phyloP scores from a whole-genome alignment of 352 stramenopile genomes.

The Phytophthora parvispora region DNA sequence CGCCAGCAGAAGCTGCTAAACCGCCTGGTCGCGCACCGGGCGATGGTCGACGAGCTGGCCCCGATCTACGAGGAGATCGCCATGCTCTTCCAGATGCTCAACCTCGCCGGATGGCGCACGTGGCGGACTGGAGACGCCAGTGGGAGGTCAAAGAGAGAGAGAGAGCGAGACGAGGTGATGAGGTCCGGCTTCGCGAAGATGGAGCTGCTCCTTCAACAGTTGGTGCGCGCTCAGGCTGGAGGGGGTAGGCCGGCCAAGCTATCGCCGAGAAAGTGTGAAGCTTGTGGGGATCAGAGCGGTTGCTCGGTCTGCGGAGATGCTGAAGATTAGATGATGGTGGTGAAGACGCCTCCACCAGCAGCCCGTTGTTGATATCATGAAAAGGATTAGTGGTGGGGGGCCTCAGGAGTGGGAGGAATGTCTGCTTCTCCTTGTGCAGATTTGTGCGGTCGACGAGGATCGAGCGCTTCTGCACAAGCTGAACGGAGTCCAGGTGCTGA shows the following conservation, averaged over 20 bases:
- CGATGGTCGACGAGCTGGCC: conserved; percentile 28
- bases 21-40: conserved; percentile 1
- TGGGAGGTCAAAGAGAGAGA: not conserved
- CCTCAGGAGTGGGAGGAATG: not conserved
- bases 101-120: conserved; percentile 1
- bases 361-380: not conserved
- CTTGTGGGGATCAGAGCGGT: no score
- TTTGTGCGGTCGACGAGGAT: not conserved
- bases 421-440: not conserved
- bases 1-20: conserved; percentile 10
- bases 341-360: no score
- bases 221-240: no score
- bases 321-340: no score
- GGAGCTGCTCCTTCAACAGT: no score
- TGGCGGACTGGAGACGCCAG: not conserved
- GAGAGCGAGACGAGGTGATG: not conserved
- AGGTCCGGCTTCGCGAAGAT: no score
- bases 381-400: not conserved
- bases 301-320: no score
- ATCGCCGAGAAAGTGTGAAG: no score
- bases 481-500: not conserved
- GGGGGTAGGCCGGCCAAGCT: no score
- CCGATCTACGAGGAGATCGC: conserved; percentile 33
- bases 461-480: not conserved
- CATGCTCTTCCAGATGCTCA: conserved; percentile 33